Conservation (phyloP, 176 grass and related monocot species). For the Triticum urartu region DNA sequence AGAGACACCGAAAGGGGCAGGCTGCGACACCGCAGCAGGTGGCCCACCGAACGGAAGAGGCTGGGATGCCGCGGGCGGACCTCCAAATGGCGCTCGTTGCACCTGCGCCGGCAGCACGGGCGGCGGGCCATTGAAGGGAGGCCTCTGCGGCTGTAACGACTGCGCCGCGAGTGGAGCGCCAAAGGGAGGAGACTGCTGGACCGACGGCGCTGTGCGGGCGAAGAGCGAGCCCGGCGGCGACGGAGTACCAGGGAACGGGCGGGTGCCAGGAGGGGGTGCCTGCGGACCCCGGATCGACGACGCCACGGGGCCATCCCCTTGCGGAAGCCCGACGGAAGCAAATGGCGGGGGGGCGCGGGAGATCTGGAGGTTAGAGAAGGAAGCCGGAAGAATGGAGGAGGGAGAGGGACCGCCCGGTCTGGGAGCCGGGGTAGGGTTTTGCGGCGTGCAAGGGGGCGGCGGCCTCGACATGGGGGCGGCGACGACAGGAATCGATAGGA, state of each 20-base stretch:
- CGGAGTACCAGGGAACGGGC: constrained; percentile 27
- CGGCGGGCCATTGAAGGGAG: background rate
- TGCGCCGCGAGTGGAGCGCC: background rate
- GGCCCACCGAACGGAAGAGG: constrained; percentile 15
- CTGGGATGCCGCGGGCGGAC: constrained; percentile 11
- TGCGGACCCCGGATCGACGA: constrained; percentile 28
- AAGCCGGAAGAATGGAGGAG: background rate
- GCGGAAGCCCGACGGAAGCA: background rate
- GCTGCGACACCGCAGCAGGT: constrained; percentile 2
- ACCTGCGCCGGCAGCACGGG: background rate
- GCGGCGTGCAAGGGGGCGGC: constrained; percentile 18
- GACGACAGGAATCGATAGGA: constrained; percentile 9
- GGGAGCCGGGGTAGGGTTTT: background rate
- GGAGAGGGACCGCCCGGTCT: background rate
- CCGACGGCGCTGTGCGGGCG: background rate
- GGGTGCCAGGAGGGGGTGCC: background rate
- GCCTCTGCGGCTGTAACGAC: constrained; percentile 16
- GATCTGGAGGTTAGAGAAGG: constrained; percentile 38
- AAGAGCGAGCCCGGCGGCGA: constrained; percentile 14
- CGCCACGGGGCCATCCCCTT: background rate
- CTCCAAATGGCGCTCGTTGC: constrained; percentile 29
- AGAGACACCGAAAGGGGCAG: constrained; percentile 29
- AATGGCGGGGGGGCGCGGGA: constrained; percentile 32
- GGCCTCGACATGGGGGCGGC: constrained; percentile 15
- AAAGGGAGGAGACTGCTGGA: constrained; percentile 19